A percentile compares a stretch with the other conserved stretches of the same genome.
Conservation (phyloP, 2,329 filamentous ascomycete genomes). For the Colletotrichum karsti region DNA sequence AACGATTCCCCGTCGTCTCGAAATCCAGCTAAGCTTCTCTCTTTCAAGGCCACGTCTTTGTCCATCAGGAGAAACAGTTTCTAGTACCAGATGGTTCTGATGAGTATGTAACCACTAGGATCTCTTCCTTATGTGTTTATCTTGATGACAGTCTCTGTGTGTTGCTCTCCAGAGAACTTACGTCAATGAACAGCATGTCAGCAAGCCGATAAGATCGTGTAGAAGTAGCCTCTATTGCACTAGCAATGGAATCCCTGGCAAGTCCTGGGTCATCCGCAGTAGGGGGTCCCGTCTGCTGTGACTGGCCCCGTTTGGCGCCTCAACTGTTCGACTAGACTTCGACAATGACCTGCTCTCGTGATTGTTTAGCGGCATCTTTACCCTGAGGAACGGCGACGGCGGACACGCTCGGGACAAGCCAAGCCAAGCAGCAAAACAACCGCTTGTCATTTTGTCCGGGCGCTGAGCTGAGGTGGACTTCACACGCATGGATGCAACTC, state of each 20-base stretch:
- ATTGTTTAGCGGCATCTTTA: constrained; percentile 25
- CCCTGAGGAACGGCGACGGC: constrained; percentile 10
- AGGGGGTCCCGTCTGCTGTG: constrained; percentile 13
- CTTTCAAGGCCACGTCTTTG: not conserved
- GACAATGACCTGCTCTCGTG: constrained; percentile 28
- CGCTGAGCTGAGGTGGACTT: constrained; percentile 16
- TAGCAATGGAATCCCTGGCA: constrained; percentile 14
- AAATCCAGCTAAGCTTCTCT: not conserved
- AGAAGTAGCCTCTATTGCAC: not conserved
- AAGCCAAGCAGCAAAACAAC: constrained; percentile 23
- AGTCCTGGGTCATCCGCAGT: constrained; percentile 11
- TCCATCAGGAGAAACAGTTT: not conserved
- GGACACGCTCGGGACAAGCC: constrained; percentile 22
- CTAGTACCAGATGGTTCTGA: not conserved
- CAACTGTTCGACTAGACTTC: constrained; percentile 18
- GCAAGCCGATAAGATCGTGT: not conserved
- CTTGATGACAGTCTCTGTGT: too few species aligned
- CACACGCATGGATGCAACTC: constrained; percentile 20
- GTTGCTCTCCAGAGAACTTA: not conserved
- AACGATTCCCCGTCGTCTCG: not conserved
- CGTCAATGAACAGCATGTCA: too few species aligned
- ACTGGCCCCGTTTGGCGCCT: constrained; percentile 26
- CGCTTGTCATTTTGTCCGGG: constrained; percentile 7
- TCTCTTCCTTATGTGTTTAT: too few species aligned
- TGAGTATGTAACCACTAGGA: not conserved